Base-by-base conservation (phyloP, 2,329 filamentous ascomycete species). In the Aspergillus japonicus region DNA sequence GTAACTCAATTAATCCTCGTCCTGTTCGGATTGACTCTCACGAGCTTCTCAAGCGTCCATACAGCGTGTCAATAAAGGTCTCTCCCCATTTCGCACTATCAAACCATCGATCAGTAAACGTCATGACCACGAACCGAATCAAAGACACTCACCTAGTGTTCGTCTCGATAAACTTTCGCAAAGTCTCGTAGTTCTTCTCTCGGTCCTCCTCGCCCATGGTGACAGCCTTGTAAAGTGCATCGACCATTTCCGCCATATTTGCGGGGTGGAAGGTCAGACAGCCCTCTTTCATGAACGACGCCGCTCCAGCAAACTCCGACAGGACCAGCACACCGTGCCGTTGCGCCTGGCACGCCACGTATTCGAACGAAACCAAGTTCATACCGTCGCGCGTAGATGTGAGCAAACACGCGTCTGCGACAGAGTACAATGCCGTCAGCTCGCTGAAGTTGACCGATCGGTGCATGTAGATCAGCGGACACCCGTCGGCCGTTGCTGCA, bases 341-440 rank as follows among this genome's bases (percentile, higher is more conserved):
- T 69, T 94, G 85, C 66, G 89, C 85, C 74, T 97, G 94, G 23
- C 91, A 93, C 16, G 93, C 93, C 62, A 97, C 95, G 78, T 97
- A 98, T 77, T 98, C 94, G 77, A 96, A 97, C 0, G 92, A 94
- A 21, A 98, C 94, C 14, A 98, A 84, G 75, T 98, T 98, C 93
- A 98, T 97, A 70, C 94, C 94, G 71, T 98, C 94, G 48, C 94
- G 88, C 5, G 90, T 96, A 0, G 90, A 96, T 3, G 89, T 94
- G 47, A 96, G 91, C 5, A 97, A 83, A 72, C 92, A 96, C 52
- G 90, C 89, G 71, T 96, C 93, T 2, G 91, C 92, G 19, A 94
- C 86, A 21, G 91, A 90, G 73, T 98, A 98, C 5, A 98, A 83
- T 0, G 92, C 92, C n/a, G 92, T 92, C 39, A 98, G 85, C 77